A percentile compares a stretch with the other conserved stretches of the same genome.
phyloP scores from a whole-genome alignment of 495 filamentous ascomycete species.

The Cladorrhinum samala region DNA sequence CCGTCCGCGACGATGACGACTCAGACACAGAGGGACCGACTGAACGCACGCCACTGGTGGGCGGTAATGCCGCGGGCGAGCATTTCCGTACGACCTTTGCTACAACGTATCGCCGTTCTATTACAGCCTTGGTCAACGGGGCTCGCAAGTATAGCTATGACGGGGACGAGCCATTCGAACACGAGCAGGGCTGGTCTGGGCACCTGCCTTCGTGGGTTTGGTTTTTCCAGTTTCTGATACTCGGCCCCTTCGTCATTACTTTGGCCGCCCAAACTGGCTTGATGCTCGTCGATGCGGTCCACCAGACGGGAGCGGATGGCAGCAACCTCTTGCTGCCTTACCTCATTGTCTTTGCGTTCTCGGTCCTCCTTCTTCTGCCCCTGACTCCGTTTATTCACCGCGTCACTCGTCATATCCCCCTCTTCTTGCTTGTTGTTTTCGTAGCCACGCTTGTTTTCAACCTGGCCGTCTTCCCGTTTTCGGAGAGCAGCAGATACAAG shows the following conservation, averaged over 20 bases:
- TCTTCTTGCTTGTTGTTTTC: conserved; percentile 68
- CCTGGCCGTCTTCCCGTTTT: conserved; percentile 83
- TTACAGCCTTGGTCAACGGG: conserved; percentile 33
- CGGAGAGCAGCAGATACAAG: conserved; percentile 69
- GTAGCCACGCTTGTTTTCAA: conserved; percentile 79
- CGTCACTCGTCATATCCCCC: conserved; percentile 73
- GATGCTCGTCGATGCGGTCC: conserved; percentile 61
- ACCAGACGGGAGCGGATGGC: conserved; percentile 79
- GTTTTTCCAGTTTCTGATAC: conserved; percentile 76
- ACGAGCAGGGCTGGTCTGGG: conserved; percentile 81
- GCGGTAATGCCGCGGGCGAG: conserved; percentile 31
- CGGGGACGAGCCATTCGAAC: conserved; percentile 50
- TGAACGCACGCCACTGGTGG: conserved; percentile 75
- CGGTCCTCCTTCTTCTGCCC: conserved; percentile 69
- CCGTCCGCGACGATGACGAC: conserved; percentile 32
- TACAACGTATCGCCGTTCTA: conserved; percentile 49
- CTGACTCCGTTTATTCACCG: conserved; percentile 81
- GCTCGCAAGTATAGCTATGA: conserved; percentile 22
- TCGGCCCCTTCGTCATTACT: conserved; percentile 69
- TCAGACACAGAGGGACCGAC: conserved; percentile 53
- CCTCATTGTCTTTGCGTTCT: conserved; percentile 58
- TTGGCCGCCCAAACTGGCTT: conserved; percentile 69
- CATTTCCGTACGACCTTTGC: conserved; percentile 65
- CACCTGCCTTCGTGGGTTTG: conserved; percentile 76
- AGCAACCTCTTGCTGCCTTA: conserved; percentile 61